phyloP scores from a whole-genome alignment of 2,329 filamentous ascomycete species.

The Ceratocystis smalleyi region DNA sequence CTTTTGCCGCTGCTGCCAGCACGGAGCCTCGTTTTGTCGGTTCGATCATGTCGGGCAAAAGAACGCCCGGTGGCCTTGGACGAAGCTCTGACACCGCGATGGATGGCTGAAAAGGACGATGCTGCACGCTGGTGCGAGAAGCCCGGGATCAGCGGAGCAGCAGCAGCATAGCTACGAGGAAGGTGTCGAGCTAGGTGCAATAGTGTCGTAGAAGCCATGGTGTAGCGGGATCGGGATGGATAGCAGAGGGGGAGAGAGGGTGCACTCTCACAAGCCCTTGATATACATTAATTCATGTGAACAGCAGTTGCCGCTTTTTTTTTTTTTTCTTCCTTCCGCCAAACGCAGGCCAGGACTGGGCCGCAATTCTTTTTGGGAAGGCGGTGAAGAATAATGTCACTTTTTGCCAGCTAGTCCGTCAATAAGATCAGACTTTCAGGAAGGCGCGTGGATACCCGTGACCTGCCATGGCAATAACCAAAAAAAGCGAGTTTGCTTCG shows the following conservation, averaged over 20 bases:
- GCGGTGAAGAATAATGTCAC: slow-evolving; percentile 7
- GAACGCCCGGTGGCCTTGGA: neutral
- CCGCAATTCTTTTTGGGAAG: neutral
- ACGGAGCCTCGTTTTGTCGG: neutral
- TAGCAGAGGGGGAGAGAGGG: no score
- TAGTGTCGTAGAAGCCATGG: slow-evolving; percentile 5
- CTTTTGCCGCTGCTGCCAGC: neutral
- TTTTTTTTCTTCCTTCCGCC: neutral
- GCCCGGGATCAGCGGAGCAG: neutral
- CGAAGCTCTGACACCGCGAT: slow-evolving; percentile 36
- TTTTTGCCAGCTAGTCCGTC: neutral
- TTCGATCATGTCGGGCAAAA: neutral
- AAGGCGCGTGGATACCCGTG: neutral
- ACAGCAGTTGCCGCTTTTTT: neutral
- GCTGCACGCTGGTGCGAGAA: slow-evolving; percentile 6
- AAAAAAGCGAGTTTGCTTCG: neutral
- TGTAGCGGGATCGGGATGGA: neutral
- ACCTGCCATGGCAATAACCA: neutral
- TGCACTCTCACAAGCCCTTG: neutral
- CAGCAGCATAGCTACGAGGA: neutral
- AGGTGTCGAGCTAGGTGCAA: neutral
- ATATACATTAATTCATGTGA: neutral
- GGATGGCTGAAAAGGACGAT: slow-evolving; percentile 47
- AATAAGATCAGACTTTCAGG: neutral
- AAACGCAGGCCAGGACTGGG: neutral